Base-by-base conservation (phyloP, 129 eudicot species). In the Helichrysum umbraculigerum region DNA sequence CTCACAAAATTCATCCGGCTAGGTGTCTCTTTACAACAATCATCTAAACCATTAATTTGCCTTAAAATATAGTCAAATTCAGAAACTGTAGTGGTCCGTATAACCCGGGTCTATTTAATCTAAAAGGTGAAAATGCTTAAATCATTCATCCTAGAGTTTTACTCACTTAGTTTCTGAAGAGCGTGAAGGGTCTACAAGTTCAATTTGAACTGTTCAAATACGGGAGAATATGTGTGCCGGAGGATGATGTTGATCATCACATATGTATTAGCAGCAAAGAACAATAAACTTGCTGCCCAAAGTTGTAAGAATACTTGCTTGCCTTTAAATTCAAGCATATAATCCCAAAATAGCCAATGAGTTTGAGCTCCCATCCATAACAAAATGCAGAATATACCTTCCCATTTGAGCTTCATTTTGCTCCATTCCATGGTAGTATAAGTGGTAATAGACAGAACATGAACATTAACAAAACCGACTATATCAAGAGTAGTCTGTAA, bases 291-390 rank as follows among this genome's bases (percentile, higher is more conserved):
- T 66, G 99, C 97, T 7, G 71, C 69, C 99, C 99, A 95, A 66
- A 95, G 97, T 52, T 81, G 93, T 29, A 95, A 11, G 76, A 91
- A 91, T 72, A 95, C 99, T 56, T 95, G 86, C 84, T 83, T 91
- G 76, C 99, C 99, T 77, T 88, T 90, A 42, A 95, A 95, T 59
- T 95, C 99, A 62, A 95, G 97, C 84, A 89, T 74, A 79, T 95
- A 95, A 33, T 96, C 99, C 99, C 99, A 95, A 81, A 91, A 50
- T 35, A 95, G 66, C 99, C 99, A 95, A 82, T 95, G 97, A 47
- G 76, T 79, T 87, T 93, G 98, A 60, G 98, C 89, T 70, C 87
- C 98, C 28, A 90, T 87, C 98, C 98, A 93, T 37, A 84, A 51
- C 39, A 75, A 34, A 56, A 90, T 76, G 84, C 96, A 86, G 17